A percentile compares a stretch with the other conserved stretches of the same genome.
Conservation (phyloP, 306 rosid species). For the Pachyrhizus erosus region DNA sequence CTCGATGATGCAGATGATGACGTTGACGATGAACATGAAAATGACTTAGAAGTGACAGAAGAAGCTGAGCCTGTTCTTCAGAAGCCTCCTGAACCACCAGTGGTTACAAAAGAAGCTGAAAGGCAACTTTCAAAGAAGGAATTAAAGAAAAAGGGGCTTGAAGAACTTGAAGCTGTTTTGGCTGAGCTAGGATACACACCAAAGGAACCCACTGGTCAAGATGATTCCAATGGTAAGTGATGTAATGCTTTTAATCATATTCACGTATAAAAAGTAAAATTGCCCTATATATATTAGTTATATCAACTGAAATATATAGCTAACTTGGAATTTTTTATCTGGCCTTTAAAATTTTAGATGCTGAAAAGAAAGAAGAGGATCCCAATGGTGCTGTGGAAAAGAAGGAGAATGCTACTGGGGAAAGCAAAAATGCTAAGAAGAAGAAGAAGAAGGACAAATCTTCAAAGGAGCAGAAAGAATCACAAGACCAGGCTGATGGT, state of each 20-base stretch:
- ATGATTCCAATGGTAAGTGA: constrained; percentile 72
- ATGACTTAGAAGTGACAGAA: constrained; percentile 48
- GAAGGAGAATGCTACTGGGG: constrained; percentile 61
- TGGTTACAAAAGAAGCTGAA: constrained; percentile 67
- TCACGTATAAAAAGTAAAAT: constrained; percentile 9
- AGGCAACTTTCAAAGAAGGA: constrained; percentile 88
- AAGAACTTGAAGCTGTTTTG: constrained; percentile 83
- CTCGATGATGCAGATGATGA: constrained; percentile 65
- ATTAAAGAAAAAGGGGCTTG: constrained; percentile 80
- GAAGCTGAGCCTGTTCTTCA: constrained; percentile 51
- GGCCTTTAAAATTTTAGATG: constrained; percentile 39
- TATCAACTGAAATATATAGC: constrained; percentile 4
- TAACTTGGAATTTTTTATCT: neutral
- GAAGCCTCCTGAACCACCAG: constrained; percentile 51
- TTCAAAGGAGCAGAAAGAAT: constrained; percentile 66
- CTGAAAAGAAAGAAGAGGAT: constrained; percentile 50
- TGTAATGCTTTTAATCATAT: neutral
- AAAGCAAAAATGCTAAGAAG: constrained; percentile 68
- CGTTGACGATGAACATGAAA: constrained; percentile 62
- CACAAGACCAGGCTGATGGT: constrained; percentile 56
- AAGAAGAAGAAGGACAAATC: constrained; percentile 85
- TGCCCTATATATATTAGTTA: neutral
- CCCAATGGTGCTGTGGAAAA: constrained; percentile 54
- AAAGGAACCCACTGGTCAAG: constrained; percentile 54
- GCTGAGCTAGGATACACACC: constrained; percentile 67